phyloP scores from a whole-genome alignment of 768 basidiomycete genomes.

The Mycena rebaudengoi region DNA sequence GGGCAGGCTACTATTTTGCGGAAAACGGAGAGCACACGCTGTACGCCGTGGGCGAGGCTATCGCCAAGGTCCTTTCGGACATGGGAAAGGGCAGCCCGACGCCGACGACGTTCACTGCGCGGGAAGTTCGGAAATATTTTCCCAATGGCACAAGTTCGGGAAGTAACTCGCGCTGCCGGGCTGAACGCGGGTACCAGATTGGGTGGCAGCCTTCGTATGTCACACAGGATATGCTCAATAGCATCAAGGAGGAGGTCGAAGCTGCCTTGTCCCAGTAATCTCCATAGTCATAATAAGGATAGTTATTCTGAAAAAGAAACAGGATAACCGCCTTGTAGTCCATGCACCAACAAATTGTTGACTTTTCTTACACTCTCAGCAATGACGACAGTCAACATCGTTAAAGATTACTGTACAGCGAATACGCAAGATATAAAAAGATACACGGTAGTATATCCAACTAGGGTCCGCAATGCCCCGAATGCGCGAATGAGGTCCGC shows the following conservation, averaged over 20 bases:
- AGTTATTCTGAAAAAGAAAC: not conserved
- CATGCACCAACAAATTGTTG: not conserved
- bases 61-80: constrained; percentile 43
- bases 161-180: constrained; percentile 54
- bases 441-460: constrained; percentile 7
- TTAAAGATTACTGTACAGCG: constrained; percentile 17
- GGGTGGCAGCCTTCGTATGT: constrained; percentile 63
- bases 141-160: constrained; percentile 43
- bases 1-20: constrained; percentile 57
- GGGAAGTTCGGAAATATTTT: constrained; percentile 52
- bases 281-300: not conserved
- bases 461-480: not conserved
- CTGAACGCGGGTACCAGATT: constrained; percentile 50
- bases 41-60: constrained; percentile 45
- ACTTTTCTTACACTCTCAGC: not conserved
- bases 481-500: not conserved
- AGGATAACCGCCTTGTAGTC: not conserved
- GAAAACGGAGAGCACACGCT: constrained; percentile 56
- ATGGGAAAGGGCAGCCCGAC: constrained; percentile 46
- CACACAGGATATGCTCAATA: constrained; percentile 58
- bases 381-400: constrained; percentile 6
- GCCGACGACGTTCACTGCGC: constrained; percentile 54
- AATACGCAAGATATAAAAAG: constrained; percentile 14
- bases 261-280: constrained; percentile 7
- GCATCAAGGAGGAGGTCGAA: constrained; percentile 56